These are phyloP conservation scores for Sporothrix globosa DNA, from an alignment of 2,329 filamentous ascomycete genomes.

Conservation along the genomic window DNA sequence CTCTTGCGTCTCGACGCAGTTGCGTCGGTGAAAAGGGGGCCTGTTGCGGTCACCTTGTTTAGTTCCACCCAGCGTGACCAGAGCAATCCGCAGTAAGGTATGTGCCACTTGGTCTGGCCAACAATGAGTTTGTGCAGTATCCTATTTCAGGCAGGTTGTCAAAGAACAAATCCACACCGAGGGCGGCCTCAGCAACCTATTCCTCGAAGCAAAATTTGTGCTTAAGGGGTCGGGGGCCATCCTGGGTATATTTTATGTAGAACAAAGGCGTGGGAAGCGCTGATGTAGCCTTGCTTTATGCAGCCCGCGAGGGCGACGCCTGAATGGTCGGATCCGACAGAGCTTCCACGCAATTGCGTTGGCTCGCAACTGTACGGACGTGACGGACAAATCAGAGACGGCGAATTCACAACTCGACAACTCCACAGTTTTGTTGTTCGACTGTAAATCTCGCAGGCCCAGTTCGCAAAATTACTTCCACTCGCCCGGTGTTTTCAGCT, in stretches of 20 bases:
- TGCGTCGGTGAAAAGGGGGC: slow-evolving; percentile 33
- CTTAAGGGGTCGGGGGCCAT: too few species aligned
- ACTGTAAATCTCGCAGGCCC: too few species aligned
- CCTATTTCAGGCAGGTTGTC: background rate
- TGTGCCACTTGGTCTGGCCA: background rate
- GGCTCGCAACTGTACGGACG: background rate
- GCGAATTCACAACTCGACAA: background rate
- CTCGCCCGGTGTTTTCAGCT: background rate
- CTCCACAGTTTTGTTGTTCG: background rate
- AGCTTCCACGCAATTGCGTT: slow-evolving; percentile 32
- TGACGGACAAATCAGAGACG: slow-evolving; percentile 6
- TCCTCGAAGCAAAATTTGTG: too few species aligned
- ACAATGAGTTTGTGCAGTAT: background rate
- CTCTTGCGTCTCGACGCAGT: slow-evolving; percentile 34
- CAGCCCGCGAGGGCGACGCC: background rate
- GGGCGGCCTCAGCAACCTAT: background rate
- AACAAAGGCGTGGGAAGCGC: background rate
- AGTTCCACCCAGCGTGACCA: slow-evolving; percentile 9
- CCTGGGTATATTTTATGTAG: too few species aligned
- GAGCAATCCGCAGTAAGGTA: background rate
- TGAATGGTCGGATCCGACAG: slow-evolving; percentile 17
- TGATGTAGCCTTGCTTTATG: slow-evolving; percentile 30
- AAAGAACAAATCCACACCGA: background rate
- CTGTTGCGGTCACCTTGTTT: background rate
- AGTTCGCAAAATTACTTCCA: background rate